These are phyloP conservation scores for Leptographium lundbergii DNA, from an alignment of 2,329 filamentous ascomycete species.

Conservation along the genomic window DNA sequence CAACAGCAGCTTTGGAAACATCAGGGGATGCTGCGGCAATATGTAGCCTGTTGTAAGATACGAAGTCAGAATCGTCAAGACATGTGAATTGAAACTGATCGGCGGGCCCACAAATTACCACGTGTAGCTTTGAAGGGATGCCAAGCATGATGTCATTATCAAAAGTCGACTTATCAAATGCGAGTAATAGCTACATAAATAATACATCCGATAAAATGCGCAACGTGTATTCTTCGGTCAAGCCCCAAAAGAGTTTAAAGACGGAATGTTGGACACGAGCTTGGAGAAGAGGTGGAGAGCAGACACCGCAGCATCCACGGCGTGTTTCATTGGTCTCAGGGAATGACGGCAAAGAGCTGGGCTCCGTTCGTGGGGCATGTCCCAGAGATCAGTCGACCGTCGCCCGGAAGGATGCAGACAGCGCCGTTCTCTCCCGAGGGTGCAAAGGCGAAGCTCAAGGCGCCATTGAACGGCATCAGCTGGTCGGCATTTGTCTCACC, in stretches of 20 bases:
- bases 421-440: constrained; percentile 29
- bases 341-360: constrained; percentile 19
- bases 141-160: neutral
- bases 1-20: neutral
- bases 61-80: too few species aligned
- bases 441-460: constrained; percentile 28
- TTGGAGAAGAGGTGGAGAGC: too few species aligned
- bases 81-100: neutral
- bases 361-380: constrained; percentile 18
- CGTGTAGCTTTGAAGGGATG: neutral
- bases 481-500: constrained; percentile 35
- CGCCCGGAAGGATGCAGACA: constrained; percentile 29
- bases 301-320: too few species aligned
- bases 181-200: neutral
- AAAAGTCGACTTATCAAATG: neutral
- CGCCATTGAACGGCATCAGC: constrained; percentile 33
- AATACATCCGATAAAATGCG: neutral
- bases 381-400: constrained; percentile 17
- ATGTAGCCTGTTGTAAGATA: neutral
- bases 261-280: too few species aligned
- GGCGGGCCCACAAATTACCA: neutral
- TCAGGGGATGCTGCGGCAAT: neutral
- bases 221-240: neutral
- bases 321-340: too few species aligned
- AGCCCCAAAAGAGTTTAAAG: neutral